Conservation (phyloP, 2,329 filamentous ascomycete genomes). For the Stagonosporopsis rhizophila region DNA sequence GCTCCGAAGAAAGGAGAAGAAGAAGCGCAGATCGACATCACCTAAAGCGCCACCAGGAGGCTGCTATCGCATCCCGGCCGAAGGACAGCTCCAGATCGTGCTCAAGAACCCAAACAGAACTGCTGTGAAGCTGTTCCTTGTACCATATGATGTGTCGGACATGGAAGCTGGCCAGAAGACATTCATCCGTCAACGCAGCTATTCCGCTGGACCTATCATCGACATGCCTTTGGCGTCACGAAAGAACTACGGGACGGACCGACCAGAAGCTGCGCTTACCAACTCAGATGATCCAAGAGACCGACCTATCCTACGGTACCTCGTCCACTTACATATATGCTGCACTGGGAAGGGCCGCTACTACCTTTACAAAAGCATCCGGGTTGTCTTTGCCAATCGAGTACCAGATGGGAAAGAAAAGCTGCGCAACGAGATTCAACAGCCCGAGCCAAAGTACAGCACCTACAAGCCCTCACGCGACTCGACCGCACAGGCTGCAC, state of each 20-base stretch:
- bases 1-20: conserved; percentile 60
- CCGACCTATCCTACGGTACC: conserved; percentile 82
- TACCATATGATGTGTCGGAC: conserved; percentile 88
- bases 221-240: conserved; percentile 66
- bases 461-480: conserved; percentile 74
- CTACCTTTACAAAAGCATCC: conserved; percentile 89
- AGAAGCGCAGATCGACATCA: conserved; percentile 62
- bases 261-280: conserved; percentile 60
- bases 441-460: conserved; percentile 86
- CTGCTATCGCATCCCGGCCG: conserved; percentile 90
- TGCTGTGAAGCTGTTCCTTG: conserved; percentile 91
- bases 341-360: conserved; percentile 82
- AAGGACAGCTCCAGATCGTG: conserved; percentile 93
- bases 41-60: conserved; percentile 80
- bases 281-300: conserved; percentile 60
- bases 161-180: conserved; percentile 97
- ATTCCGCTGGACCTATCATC: conserved; percentile 84
- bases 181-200: conserved; percentile 92
- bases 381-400: conserved; percentile 95
- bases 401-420: conserved; percentile 96
- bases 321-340: conserved; percentile 93
- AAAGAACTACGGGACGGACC: conserved; percentile 59
- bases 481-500: conserved; percentile 34
- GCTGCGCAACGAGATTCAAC: conserved; percentile 85
- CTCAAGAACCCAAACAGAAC: conserved; percentile 99